phyloP scores from a whole-genome alignment of 768 basidiomycete species.

The Brasilioporus rufonigricans region DNA sequence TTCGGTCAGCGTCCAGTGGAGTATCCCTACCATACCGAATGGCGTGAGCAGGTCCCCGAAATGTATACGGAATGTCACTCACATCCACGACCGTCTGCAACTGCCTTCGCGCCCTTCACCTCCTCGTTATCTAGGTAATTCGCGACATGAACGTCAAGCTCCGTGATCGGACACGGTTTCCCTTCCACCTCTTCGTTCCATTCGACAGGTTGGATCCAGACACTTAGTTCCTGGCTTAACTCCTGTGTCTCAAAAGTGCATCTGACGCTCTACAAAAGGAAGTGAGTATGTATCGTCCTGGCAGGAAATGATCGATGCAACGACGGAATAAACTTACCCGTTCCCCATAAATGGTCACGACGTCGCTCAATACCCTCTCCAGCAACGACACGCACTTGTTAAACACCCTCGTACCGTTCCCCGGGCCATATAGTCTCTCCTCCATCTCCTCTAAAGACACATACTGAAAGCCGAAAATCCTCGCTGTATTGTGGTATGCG shows the following conservation, averaged over 20 bases:
- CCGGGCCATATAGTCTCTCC: constrained; percentile 62
- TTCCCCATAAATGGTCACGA: constrained; percentile 58
- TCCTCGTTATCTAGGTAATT: constrained; percentile 44
- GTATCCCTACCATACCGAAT: constrained; percentile 46
- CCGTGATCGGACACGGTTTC: constrained; percentile 45
- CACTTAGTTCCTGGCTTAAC: constrained; percentile 42
- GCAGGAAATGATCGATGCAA: background rate
- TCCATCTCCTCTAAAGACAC: constrained; percentile 88
- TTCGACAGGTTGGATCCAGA: constrained; percentile 65
- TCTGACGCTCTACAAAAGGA: constrained; percentile 44
- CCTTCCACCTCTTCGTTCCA: constrained; percentile 40
- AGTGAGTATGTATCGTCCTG: background rate
- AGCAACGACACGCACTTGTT: constrained; percentile 67
- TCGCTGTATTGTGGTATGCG: constrained; percentile 83
- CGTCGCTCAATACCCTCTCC: constrained; percentile 62
- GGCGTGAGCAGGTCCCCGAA: background rate
- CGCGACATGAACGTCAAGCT: constrained; percentile 50
- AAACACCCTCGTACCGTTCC: constrained; percentile 67
- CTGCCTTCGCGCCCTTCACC: constrained; percentile 39
- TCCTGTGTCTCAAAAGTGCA: constrained; percentile 61
- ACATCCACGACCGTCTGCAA: constrained; percentile 20
- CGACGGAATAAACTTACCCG: constrained; percentile 44
- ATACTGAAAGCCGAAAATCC: constrained; percentile 94
- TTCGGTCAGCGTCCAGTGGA: constrained; percentile 55
- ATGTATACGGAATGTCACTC: background rate